Percentiles rank a stretch among this genome's conserved stretches.
Conservation (phyloP, 176 grass and related monocot genomes). For the Carex pumila region DNA sequence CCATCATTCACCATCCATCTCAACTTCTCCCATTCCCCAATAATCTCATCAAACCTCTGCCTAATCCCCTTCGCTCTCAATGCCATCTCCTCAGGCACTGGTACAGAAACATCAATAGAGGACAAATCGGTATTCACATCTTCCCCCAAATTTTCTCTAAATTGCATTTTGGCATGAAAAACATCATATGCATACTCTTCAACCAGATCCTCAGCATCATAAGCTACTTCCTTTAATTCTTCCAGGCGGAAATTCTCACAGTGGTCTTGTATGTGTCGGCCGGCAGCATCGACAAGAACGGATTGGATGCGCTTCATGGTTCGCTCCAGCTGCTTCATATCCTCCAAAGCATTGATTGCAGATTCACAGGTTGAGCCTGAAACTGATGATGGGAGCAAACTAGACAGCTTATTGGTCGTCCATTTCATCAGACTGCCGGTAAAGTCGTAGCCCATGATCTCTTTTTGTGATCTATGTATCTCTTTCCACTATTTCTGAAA, state of each 20-base stretch:
- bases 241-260: neutral
- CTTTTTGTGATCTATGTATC: too few relatives aligned
- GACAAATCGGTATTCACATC: slow-evolving; percentile 6
- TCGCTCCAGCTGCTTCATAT: slow-evolving; percentile 4
- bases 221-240: slow-evolving; percentile 13
- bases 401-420: slow-evolving; percentile 1
- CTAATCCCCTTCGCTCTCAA: neutral
- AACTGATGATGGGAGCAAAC: neutral
- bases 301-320: slow-evolving; percentile 26
- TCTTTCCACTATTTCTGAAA: too few relatives aligned
- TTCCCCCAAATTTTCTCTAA: neutral
- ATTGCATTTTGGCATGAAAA: neutral
- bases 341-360: neutral
- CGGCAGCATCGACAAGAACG: neutral
- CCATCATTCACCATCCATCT: slow-evolving; percentile 6
- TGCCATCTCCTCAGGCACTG: slow-evolving; percentile 4
- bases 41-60: slow-evolving; percentile 23
- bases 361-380: neutral
- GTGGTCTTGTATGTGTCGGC: neutral
- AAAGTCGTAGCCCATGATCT: neutral
- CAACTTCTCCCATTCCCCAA: neutral
- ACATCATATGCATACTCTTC: slow-evolving; percentile 13
- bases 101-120: neutral
- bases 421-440: neutral
- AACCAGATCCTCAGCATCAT: slow-evolving; percentile 26